Evolutionary conservation across 2,329 filamentous ascomycete species (phyloP).

Genomic region (Arthrobotrys entomopaga): DNA sequence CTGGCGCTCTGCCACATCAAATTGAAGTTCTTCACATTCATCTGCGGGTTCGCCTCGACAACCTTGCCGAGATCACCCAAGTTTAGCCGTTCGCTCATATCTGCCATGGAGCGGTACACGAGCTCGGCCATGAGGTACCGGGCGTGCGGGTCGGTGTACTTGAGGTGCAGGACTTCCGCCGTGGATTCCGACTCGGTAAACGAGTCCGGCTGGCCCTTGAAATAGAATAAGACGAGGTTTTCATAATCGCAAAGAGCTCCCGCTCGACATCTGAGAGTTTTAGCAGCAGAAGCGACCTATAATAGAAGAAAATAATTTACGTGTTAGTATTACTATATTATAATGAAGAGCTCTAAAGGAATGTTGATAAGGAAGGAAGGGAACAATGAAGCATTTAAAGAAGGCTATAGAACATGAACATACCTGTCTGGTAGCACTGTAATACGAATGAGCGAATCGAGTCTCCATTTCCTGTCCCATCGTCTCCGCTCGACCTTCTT

Average conservation of each 20-base stretch:
- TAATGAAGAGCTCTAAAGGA: no score
- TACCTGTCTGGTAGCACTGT: slow-evolving; percentile 52
- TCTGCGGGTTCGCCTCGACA: slow-evolving; percentile 53
- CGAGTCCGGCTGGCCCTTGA: slow-evolving; percentile 51
- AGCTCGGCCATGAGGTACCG: slow-evolving; percentile 53
- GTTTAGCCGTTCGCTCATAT: slow-evolving; percentile 52
- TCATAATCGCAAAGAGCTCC: slow-evolving; percentile 55
- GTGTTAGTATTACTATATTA: slow-evolving; percentile 46
- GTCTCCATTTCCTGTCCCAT: slow-evolving; percentile 37
- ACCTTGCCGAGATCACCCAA: slow-evolving; percentile 50
- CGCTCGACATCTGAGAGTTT: slow-evolving; percentile 47
- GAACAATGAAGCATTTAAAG: slow-evolving; percentile 29
- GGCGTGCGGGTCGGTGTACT: slow-evolving; percentile 51
- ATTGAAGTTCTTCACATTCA: slow-evolving; percentile 52
- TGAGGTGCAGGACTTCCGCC: slow-evolving; percentile 52
- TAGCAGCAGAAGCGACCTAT: slow-evolving; percentile 48
- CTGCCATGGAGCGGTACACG: slow-evolving; percentile 50
- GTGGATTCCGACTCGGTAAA: slow-evolving; percentile 51
- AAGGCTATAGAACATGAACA: no score
- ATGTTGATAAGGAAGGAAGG: neutral
- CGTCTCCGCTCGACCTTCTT: slow-evolving; percentile 45
- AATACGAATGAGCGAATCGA: slow-evolving; percentile 42
- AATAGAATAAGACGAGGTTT: slow-evolving; percentile 54
- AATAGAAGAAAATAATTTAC: neutral
- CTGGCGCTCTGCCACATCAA: slow-evolving; percentile 50